A percentile compares a stretch with the other conserved stretches of the same genome.
Evolutionary conservation across 225 moss, liverwort and hornwort species (phyloP).

Genomic region (Pseudisothecium myosuroides): DNA sequence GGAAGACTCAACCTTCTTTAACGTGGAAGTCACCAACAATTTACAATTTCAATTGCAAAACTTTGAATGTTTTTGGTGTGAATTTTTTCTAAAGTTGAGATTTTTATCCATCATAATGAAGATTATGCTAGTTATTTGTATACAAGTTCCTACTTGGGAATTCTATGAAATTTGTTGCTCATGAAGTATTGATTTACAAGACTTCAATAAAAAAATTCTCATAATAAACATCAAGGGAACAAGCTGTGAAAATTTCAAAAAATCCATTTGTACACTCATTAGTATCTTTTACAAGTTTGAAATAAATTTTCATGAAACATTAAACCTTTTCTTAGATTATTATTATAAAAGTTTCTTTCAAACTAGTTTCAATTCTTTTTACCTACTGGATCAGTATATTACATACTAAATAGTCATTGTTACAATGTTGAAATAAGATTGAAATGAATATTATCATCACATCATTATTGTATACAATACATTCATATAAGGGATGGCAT

Average conservation of each 20-base stretch:
- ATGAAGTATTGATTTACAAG: background rate
- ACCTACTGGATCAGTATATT: background rate
- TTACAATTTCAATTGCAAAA: background rate
- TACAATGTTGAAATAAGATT: background rate
- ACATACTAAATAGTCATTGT: background rate
- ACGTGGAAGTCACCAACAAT: background rate
- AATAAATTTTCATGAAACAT: background rate
- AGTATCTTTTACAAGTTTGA: background rate
- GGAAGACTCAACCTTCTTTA: background rate
- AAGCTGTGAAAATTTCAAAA: background rate
- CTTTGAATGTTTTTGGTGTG: background rate
- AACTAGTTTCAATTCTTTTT: background rate
- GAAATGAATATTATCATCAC: background rate
- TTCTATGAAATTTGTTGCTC: background rate
- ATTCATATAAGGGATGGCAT: background rate
- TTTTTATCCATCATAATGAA: background rate
- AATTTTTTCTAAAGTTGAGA: background rate
- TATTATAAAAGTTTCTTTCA: background rate
- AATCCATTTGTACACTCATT: background rate
- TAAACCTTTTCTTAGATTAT: background rate
- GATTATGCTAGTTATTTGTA: background rate
- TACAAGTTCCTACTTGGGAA: background rate
- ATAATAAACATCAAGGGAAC: too few relatives aligned
- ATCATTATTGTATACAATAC: background rate
- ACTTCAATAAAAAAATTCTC: background rate